Conservation (phyloP, 2,329 filamentous ascomycete species). For the Biscogniauxia mediterranea region DNA sequence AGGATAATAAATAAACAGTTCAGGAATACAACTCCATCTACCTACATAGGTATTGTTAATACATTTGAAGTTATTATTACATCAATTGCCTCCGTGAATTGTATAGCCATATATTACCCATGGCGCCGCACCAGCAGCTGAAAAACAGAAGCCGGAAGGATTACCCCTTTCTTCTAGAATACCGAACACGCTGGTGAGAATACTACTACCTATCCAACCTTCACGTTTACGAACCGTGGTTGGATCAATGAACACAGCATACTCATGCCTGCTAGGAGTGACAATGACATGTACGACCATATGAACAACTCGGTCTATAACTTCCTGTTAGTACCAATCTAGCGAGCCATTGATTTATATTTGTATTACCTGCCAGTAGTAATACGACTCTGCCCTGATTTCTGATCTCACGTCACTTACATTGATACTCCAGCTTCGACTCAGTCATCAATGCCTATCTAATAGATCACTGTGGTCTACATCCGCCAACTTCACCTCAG, state of each 20-base stretch:
- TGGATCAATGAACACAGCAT: background rate
- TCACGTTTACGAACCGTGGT: background rate
- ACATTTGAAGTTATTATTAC: no score
- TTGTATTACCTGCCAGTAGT: background rate
- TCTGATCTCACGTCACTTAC: slow-evolving; percentile 6
- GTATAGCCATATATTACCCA: slow-evolving; percentile 10
- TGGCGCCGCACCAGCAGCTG: slow-evolving; percentile 38
- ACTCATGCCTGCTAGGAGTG: slow-evolving; percentile 57
- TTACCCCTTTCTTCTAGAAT: slow-evolving; percentile 77
- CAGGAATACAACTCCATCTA: no score
- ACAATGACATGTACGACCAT: slow-evolving; percentile 94
- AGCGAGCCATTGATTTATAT: no score
- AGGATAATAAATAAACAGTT: no score
- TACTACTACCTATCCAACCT: background rate
- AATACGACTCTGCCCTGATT: background rate
- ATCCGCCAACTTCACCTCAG: slow-evolving; percentile 67
- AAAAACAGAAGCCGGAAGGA: slow-evolving; percentile 67
- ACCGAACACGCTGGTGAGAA: slow-evolving; percentile 78
- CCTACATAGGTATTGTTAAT: no score
- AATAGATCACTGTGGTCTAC: slow-evolving; percentile 71
- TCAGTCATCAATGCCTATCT: slow-evolving; percentile 88
- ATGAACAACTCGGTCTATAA: slow-evolving; percentile 91
- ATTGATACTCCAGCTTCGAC: slow-evolving; percentile 61
- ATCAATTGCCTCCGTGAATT: no score
- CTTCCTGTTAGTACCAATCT: slow-evolving; percentile 54